Evolutionary conservation across 192 early-diverging fungal species (phyloP).

Genomic region (Backusella parvicylindrica): DNA sequence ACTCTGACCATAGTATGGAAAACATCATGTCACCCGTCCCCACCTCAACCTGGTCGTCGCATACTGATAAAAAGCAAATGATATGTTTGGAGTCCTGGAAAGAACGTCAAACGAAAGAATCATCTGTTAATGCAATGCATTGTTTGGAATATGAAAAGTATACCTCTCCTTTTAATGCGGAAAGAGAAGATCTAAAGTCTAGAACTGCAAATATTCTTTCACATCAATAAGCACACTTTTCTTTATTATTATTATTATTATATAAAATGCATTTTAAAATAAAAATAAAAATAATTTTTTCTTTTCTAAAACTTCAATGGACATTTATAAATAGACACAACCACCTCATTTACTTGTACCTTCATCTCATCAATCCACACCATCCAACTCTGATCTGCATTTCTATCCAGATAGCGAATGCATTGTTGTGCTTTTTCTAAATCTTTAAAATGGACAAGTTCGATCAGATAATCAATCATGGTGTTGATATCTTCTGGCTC

Average conservation of each 20-base stretch:
- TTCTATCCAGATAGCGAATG: background rate
- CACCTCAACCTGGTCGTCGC: too few relatives aligned
- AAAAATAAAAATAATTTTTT: background rate
- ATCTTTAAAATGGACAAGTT: constrained; percentile 23
- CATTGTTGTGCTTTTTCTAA: constrained; percentile 16
- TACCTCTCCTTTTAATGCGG: too few relatives aligned
- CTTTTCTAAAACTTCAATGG: background rate
- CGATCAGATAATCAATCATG: constrained; percentile 22
- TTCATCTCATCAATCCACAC: background rate
- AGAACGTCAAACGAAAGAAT: background rate
- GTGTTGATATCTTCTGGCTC: constrained; percentile 31
- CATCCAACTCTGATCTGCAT: background rate
- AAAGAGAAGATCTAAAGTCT: background rate
- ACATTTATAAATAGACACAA: background rate
- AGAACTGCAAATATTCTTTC: background rate
- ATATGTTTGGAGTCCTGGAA: background rate
- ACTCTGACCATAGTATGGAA: background rate
- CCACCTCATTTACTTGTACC: background rate
- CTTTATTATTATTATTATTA: too few relatives aligned
- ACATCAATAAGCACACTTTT: background rate
- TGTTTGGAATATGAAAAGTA: background rate
- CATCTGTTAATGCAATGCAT: background rate
- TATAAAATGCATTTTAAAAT: background rate
- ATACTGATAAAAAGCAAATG: background rate
- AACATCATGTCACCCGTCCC: background rate